Percentiles rank a stretch among this genome's conserved stretches.
phyloP scores from a whole-genome alignment of 257 asterid genomes.

The Ilex aquifolium region DNA sequence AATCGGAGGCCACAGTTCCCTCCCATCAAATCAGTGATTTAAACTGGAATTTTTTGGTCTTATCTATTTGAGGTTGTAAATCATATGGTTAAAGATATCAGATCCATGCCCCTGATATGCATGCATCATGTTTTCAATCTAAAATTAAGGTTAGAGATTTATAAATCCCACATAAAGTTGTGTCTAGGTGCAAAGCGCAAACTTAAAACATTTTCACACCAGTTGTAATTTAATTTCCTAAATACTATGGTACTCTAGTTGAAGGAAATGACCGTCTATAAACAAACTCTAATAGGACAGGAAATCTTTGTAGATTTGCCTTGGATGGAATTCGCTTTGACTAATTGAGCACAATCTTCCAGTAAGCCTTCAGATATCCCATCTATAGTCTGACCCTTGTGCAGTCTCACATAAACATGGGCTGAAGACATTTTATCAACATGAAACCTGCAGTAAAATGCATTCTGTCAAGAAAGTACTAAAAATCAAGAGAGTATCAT shows the following conservation, averaged over 20 bases:
- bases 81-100: too few relatives aligned
- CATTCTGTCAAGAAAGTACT: conserved; percentile 17
- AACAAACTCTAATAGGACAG: not conserved
- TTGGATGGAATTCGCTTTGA: conserved; percentile 97
- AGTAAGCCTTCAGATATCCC: conserved; percentile 83
- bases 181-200: too few relatives aligned
- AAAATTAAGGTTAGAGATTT: too few relatives aligned
- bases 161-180: too few relatives aligned
- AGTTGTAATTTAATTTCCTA: not conserved
- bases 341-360: conserved; percentile 96
- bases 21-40: too few relatives aligned
- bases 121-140: too few relatives aligned
- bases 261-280: not conserved
- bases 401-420: conserved; percentile 90
- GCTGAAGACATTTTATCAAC: conserved; percentile 99
- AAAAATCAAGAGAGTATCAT: conserved; percentile 5
- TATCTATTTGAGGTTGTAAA: too few relatives aligned
- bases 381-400: conserved; percentile 75
- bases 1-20: too few relatives aligned
- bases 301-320: conserved; percentile 33
- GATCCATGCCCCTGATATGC: too few relatives aligned
- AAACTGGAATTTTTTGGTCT: too few relatives aligned
- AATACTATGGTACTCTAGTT: not conserved
- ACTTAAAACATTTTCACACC: too few relatives aligned
- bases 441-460: conserved; percentile 68